Evolutionary conservation across 164 flowering plant species (phyloP).

Genomic region (Vitis labrusca): DNA sequence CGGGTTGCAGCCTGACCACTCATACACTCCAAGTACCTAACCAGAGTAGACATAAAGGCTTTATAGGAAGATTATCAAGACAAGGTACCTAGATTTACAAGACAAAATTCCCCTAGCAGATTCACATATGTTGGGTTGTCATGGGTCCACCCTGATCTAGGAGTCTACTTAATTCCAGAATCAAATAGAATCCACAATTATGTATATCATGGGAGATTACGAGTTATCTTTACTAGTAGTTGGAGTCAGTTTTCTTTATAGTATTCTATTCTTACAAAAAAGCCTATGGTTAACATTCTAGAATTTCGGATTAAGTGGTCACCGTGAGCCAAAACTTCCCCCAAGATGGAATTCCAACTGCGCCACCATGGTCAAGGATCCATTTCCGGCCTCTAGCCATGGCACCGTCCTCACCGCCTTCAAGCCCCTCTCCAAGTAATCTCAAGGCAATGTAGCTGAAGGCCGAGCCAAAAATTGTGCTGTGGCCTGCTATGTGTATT

Average conservation of each 20-base stretch:
- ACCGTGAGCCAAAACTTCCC: constrained; percentile 73
- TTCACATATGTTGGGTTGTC: no score
- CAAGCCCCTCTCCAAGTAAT: constrained; percentile 34
- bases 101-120: no score
- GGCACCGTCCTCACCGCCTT: constrained; percentile 28
- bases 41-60: not conserved
- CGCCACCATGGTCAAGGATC: constrained; percentile 66
- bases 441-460: constrained; percentile 37
- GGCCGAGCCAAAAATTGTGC: constrained; percentile 43
- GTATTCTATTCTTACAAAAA: no score
- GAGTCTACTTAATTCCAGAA: no score
- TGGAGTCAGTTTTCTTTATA: no score
- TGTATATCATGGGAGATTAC: no score
- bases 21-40: constrained; percentile 65
- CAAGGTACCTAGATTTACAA: not conserved
- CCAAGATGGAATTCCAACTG: constrained; percentile 52
- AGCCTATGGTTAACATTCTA: no score
- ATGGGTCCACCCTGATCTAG: no score
- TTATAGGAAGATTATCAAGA: not conserved
- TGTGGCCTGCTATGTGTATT: constrained; percentile 39
- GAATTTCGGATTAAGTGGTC: not conserved
- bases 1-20: constrained; percentile 73
- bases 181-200: no score
- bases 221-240: no score
- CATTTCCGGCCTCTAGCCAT: constrained; percentile 48